Conservation (phyloP, 2,329 filamentous ascomycete species). For the Didymella lethalis region DNA sequence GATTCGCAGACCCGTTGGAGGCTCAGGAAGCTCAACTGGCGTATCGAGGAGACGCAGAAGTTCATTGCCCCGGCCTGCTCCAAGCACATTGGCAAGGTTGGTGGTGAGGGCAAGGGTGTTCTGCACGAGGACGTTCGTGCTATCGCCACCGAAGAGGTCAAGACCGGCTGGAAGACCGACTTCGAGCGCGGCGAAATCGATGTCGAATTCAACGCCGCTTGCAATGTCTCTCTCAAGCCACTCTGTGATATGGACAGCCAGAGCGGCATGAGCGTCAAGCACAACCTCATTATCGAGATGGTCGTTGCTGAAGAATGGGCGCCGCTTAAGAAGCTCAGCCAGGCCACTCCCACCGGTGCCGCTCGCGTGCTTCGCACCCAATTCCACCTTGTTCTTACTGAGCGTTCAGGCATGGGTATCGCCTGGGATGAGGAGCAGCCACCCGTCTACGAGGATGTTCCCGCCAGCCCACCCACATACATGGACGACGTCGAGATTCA, state of each 20-base stretch:
- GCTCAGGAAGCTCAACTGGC: conserved; percentile 90
- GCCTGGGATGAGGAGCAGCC: conserved; percentile 97
- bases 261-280: conserved; percentile 79
- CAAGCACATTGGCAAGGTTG: conserved; percentile 73
- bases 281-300: conserved; percentile 89
- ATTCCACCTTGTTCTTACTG: conserved; percentile 82
- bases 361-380: conserved; percentile 92
- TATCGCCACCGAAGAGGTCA: conserved; percentile 82
- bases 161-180: conserved; percentile 88
- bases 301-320: conserved; percentile 92
- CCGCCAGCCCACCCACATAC: conserved; percentile 76
- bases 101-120: conserved; percentile 72
- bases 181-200: conserved; percentile 78
- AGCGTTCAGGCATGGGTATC: conserved; percentile 85
- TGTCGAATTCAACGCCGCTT: conserved; percentile 75
- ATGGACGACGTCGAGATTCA: conserved; percentile 40
- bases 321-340: conserved; percentile 71
- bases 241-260: conserved; percentile 79
- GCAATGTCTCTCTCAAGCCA: conserved; percentile 69
- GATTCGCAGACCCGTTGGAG: conserved; percentile 82
- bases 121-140: conserved; percentile 77
- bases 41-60: conserved; percentile 86
- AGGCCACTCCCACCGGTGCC: conserved; percentile 85
- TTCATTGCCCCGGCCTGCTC: conserved; percentile 80
- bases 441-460: conserved; percentile 92